Conservation (phyloP, 148 eudicot species). For the Cornus florida region DNA sequence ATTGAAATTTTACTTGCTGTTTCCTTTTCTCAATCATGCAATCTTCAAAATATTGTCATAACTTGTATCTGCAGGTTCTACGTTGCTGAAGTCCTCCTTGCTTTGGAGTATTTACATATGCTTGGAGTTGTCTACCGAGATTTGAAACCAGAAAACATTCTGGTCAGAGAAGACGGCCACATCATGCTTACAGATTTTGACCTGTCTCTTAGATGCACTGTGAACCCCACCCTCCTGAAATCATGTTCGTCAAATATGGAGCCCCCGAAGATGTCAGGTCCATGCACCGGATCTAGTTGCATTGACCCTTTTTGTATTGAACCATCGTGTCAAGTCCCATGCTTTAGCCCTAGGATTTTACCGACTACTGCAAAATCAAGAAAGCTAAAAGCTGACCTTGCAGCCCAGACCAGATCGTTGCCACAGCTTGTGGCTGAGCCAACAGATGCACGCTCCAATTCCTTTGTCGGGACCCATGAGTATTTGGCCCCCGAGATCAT, state of each 20-base stretch:
- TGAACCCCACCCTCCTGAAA: slow-evolving; percentile 60
- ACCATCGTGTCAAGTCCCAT: slow-evolving; percentile 77
- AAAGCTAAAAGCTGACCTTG: slow-evolving; percentile 49
- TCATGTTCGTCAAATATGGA: slow-evolving; percentile 17
- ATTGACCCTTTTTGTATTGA: slow-evolving; percentile 76
- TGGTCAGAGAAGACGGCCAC: slow-evolving; percentile 93
- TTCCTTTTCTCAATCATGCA: not conserved
- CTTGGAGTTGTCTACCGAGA: slow-evolving; percentile 90
- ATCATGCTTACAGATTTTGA: slow-evolving; percentile 95
- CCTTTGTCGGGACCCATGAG: slow-evolving; percentile 94
- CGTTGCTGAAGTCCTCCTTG: slow-evolving; percentile 89
- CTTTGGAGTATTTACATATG: slow-evolving; percentile 90
- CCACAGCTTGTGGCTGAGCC: slow-evolving; percentile 94
- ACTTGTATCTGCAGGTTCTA: slow-evolving; percentile 58
- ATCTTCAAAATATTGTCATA: not conserved
- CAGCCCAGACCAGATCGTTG: slow-evolving; percentile 44
- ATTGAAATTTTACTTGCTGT: not conserved
- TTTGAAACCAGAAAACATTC: slow-evolving; percentile 82
- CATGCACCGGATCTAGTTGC: slow-evolving; percentile 66
- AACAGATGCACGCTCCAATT: slow-evolving; percentile 82
- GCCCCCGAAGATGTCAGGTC: slow-evolving; percentile 57
- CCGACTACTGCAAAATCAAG: slow-evolving; percentile 42
- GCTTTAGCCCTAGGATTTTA: slow-evolving; percentile 70
- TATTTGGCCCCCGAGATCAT: slow-evolving; percentile 91
- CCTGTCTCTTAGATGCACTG: slow-evolving; percentile 81